These are phyloP conservation scores for Linanthus parryae DNA, from an alignment of 148 eudicot genomes.

Conservation along the genomic window DNA sequence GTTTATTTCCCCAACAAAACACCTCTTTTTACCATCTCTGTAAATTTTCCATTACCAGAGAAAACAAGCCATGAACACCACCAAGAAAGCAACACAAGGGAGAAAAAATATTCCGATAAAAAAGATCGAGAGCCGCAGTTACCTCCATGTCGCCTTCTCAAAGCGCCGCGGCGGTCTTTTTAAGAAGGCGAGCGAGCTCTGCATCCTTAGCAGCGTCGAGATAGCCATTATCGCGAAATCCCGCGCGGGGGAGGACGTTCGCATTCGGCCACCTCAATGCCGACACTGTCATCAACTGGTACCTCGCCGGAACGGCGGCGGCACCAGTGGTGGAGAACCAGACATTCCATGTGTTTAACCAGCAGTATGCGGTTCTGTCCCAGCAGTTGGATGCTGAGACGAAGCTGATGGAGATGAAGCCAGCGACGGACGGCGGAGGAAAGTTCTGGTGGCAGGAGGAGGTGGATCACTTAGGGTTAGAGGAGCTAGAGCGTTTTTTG, in stretches of 20 bases:
- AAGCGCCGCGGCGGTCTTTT: constrained; percentile 7
- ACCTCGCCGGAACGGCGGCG: too few relatives aligned
- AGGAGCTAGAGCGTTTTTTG: too few relatives aligned
- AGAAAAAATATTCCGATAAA: constrained; percentile 7
- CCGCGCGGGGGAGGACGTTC: constrained; percentile 8
- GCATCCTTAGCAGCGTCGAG: constrained; percentile 8
- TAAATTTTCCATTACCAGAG: background rate
- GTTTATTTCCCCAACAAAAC: background rate
- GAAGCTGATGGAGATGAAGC: too few relatives aligned
- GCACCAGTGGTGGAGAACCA: too few relatives aligned
- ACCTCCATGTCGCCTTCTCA: constrained; percentile 11
- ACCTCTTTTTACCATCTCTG: background rate
- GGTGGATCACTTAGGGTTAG: too few relatives aligned
- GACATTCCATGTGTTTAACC: too few relatives aligned
- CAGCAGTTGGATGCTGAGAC: too few relatives aligned
- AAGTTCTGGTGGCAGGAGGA: too few relatives aligned
- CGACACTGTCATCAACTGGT: background rate
- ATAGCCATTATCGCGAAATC: constrained; percentile 2
- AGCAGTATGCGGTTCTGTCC: too few relatives aligned
- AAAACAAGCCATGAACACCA: background rate
- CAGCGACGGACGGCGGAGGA: too few relatives aligned
- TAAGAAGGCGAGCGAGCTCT: constrained; percentile 10
- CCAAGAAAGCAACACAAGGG: constrained; percentile 7
- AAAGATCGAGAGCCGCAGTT: constrained; percentile 4
- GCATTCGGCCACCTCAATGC: constrained; percentile 9